phyloP scores from a whole-genome alignment of 176 grass and related monocot genomes.

The Aegilops tauschii region DNA sequence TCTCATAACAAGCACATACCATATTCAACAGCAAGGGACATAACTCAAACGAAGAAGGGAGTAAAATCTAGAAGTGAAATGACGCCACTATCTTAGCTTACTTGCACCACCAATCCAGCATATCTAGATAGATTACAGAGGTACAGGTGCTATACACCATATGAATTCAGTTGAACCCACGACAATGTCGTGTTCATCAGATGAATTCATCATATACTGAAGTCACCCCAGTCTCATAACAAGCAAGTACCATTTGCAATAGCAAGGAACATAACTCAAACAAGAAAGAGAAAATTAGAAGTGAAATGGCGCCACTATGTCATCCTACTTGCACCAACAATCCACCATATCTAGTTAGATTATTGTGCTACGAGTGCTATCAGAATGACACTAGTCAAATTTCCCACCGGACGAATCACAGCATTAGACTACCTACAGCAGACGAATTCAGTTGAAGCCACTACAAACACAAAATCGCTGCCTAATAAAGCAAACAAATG shows the following conservation, averaged over 20 bases:
- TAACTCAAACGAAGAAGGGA: background rate
- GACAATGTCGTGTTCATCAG: background rate
- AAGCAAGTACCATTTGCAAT: background rate
- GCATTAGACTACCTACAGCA: background rate
- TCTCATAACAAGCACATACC: background rate
- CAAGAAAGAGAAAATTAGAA: background rate
- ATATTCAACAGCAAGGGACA: background rate
- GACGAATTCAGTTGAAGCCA: background rate
- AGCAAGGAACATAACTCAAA: background rate
- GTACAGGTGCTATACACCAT: background rate
- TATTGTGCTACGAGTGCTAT: background rate
- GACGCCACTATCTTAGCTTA: background rate
- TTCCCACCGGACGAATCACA: background rate
- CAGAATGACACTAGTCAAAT: background rate
- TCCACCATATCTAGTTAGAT: background rate
- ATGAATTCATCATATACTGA: background rate
- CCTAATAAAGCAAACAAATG: background rate
- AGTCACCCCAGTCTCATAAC: background rate
- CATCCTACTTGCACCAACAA: slow-evolving; percentile 4
- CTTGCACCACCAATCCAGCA: background rate
- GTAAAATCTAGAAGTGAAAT: background rate
- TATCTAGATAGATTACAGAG: background rate
- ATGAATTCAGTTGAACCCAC: background rate
- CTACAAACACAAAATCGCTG: background rate
- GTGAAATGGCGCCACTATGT: background rate